Evolutionary conservation across 257 asterid species (phyloP).

Genomic region (Ophiorrhiza pumila): DNA sequence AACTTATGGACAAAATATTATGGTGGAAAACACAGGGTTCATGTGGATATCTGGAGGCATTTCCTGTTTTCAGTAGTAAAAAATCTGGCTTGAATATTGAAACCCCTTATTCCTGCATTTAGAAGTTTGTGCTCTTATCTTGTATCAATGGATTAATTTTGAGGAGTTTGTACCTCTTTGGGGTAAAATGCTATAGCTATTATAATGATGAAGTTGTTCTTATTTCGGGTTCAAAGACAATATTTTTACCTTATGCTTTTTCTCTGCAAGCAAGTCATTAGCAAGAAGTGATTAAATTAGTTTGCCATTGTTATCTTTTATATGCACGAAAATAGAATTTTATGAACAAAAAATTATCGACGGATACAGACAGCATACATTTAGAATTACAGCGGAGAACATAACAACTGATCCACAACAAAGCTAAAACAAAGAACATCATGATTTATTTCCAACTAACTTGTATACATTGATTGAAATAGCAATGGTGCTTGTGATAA

Average conservation of each 20-base stretch:
- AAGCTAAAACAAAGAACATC: neutral
- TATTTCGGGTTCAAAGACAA: neutral
- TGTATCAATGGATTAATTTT: too few relatives aligned
- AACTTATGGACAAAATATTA: neutral
- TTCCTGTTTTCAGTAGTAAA: neutral
- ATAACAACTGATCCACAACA: neutral
- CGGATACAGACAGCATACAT: neutral
- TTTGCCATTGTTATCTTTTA: neutral
- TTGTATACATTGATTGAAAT: conserved; percentile 74
- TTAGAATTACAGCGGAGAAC: neutral
- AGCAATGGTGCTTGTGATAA: conserved; percentile 67
- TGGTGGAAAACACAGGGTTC: neutral
- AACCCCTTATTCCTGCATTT: neutral
- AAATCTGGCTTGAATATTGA: neutral
- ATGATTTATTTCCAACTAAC: conserved; percentile 27
- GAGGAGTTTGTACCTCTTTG: too few relatives aligned
- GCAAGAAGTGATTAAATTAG: neutral
- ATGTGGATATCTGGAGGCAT: neutral
- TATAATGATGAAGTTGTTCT: too few relatives aligned
- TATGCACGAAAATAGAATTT: neutral
- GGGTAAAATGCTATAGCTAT: too few relatives aligned
- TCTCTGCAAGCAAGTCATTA: too few relatives aligned
- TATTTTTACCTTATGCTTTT: neutral
- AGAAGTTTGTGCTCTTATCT: neutral
- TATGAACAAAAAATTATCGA: neutral